Conservation (phyloP, 192 early-diverging fungal species). For the Coemansia sp. region DNA sequence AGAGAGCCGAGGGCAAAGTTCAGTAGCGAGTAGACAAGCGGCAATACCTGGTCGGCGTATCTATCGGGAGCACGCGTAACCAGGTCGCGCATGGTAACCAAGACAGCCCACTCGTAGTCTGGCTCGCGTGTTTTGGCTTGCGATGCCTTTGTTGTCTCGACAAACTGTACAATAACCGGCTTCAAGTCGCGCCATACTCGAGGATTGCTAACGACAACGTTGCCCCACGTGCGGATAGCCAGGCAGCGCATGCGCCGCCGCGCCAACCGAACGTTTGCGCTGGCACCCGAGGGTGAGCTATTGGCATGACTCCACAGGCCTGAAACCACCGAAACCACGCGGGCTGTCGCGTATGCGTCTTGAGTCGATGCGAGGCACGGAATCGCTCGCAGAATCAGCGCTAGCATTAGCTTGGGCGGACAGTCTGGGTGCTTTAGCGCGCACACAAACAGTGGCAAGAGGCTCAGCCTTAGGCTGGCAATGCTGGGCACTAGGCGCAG, state of each 20-base stretch:
- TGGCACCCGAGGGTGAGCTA: neutral
- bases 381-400: constrained; percentile 12
- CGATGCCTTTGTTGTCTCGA: constrained; percentile 25
- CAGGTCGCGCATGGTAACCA: constrained; percentile 30
- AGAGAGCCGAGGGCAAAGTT: constrained; percentile 15
- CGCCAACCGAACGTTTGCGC: neutral
- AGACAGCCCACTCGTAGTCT: constrained; percentile 40
- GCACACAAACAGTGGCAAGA: constrained; percentile 29
- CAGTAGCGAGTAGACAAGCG: constrained; percentile 28
- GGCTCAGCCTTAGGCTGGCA: constrained; percentile 9
- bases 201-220: constrained; percentile 20
- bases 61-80: constrained; percentile 15
- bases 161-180: constrained; percentile 23
- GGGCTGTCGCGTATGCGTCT: constrained; percentile 32
- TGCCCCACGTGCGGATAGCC: constrained; percentile 31
- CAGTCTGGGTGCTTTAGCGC: constrained; percentile 12
- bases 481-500: neutral
- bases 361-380: constrained; percentile 18
- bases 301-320: constrained; percentile 15
- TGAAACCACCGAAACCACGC: constrained; percentile 23
- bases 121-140: neutral
- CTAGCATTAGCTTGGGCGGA: constrained; percentile 11
- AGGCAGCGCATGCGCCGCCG: constrained; percentile 21
- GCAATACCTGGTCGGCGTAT: constrained; percentile 38
- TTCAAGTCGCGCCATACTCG: constrained; percentile 43